Evolutionary conservation across 306 rosid species (phyloP), one percentile per base, ranked within the genome.

Genomic region (Fragaria ananassa): DNA sequence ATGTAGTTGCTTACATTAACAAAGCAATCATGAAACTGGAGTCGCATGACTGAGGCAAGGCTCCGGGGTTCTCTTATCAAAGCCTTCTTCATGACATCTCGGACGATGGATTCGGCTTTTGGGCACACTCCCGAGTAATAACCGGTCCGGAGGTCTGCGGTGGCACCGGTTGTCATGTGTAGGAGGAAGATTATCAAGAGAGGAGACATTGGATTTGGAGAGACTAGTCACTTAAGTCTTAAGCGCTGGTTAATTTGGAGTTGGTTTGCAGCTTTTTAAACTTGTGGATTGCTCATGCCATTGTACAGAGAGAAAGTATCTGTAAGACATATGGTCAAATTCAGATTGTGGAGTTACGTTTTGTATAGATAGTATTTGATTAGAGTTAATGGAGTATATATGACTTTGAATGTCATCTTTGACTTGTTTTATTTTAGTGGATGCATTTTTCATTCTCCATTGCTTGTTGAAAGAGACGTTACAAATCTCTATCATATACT

Each of bases 41-140:
- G 78, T 21, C 97, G 89, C 98, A 95, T 90, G 34, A 95, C 93
- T 2, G 97, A 95, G 77, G 98, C 98, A n/a, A 88, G 81, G 29
- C 97, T 89, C 25, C 96, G 81, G 6, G 96, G 88, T 71, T 92
- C 97, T 76, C 84, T 72, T 9, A 79, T 3, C 17, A 90, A 67
- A 18, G 96, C 92, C 29, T 69, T 90, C 13, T 71, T 76, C 96
- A 95, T 92, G 68, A 86, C 91, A 15, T 82, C 75, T 46, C 92
- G 83, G 71, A 88, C 91, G 23, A 89, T 35, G 14, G 10, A 10
- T 78, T 95, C 92, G 0, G 96, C 96, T 2, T 79, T 12, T 1
- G 96, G 93, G 69, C 98, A 95, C 3, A 88, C 79, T 8, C 70
- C 5, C 17, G 71, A 44, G 88, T 91, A 94, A 79, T 46, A 86